Percentiles rank a stretch among this genome's conserved stretches.
Conservation (phyloP, 2,329 filamentous ascomycete genomes). For the Mariannaea elegans region DNA sequence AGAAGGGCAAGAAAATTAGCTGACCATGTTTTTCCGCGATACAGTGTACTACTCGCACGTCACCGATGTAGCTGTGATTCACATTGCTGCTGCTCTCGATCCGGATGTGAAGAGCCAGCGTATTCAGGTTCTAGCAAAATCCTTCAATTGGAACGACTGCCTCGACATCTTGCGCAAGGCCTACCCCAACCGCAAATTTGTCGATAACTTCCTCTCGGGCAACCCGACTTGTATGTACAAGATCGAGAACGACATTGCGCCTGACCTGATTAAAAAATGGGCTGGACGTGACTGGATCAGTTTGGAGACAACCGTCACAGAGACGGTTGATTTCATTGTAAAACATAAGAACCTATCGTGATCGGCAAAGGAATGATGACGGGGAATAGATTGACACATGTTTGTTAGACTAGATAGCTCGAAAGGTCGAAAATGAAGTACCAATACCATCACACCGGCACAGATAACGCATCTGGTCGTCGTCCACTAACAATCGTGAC, state of each 20-base stretch:
- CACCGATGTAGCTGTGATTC: constrained; percentile 28
- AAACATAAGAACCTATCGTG: constrained; percentile 10
- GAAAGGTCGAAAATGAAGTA: too few species aligned
- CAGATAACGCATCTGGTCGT: too few species aligned
- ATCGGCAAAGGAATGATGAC: not conserved
- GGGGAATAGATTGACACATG: too few species aligned
- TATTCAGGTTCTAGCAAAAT: constrained; percentile 14
- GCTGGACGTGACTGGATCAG: constrained; percentile 29
- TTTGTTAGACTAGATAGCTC: too few species aligned
- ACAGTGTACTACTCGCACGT: constrained; percentile 36
- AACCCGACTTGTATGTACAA: constrained; percentile 25
- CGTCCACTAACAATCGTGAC: too few species aligned
- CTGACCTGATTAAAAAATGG: constrained; percentile 26
- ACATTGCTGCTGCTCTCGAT: constrained; percentile 28
- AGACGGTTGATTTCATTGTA: constrained; percentile 22
- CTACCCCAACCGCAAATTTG: constrained; percentile 21
- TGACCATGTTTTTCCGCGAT: too few species aligned
- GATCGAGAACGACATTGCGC: constrained; percentile 27
- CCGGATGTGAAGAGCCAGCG: constrained; percentile 21
- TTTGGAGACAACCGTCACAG: constrained; percentile 18
- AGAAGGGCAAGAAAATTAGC: too few species aligned
- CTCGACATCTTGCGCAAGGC: constrained; percentile 20
- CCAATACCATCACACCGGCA: too few species aligned
- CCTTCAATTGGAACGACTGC: constrained; percentile 32
- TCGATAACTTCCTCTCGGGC: constrained; percentile 23